Evolutionary conservation across 1,284 basidiomycete species (phyloP).

Genomic region (Exobasidium rhododendri): DNA sequence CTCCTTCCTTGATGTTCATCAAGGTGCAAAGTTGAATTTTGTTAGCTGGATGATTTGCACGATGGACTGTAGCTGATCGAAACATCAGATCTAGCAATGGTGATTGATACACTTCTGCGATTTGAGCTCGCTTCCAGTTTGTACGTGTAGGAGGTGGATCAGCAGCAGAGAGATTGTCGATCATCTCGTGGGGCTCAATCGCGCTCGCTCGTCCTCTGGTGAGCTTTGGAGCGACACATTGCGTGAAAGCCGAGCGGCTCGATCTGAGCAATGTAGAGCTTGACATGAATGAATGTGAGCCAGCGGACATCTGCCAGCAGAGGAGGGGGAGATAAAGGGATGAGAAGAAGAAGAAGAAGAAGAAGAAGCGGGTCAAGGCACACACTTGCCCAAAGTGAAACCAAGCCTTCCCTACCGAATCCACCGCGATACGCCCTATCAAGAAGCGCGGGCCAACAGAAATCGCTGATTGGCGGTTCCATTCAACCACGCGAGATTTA

Average conservation of each 20-base stretch:
- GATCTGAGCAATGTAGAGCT: not conserved
- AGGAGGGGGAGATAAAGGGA: not conserved
- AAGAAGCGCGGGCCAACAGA: too few species aligned
- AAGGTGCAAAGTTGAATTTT: constrained; percentile 95
- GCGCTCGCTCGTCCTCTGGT: constrained; percentile 4
- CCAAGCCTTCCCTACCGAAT: too few species aligned
- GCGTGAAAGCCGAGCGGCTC: not conserved
- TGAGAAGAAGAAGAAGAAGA: too few species aligned
- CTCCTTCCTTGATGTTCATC: constrained; percentile 92
- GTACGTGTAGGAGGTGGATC: not conserved
- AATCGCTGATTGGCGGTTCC: too few species aligned
- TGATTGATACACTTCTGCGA: constrained; percentile 48
- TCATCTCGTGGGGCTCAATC: not conserved
- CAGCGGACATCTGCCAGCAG: not conserved
- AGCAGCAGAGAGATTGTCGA: not conserved
- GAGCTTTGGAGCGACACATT: not conserved
- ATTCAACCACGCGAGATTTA: too few species aligned
- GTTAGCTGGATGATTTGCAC: constrained; percentile 77
- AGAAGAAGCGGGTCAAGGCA: too few species aligned
- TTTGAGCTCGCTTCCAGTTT: constrained; percentile 41
- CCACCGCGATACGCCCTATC: too few species aligned
- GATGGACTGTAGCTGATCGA: constrained; percentile 65
- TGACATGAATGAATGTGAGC: not conserved
- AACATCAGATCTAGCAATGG: constrained; percentile 52
- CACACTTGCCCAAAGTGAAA: too few species aligned